phyloP scores from a whole-genome alignment of 306 rosid species.

The Cucumis cinereus region DNA sequence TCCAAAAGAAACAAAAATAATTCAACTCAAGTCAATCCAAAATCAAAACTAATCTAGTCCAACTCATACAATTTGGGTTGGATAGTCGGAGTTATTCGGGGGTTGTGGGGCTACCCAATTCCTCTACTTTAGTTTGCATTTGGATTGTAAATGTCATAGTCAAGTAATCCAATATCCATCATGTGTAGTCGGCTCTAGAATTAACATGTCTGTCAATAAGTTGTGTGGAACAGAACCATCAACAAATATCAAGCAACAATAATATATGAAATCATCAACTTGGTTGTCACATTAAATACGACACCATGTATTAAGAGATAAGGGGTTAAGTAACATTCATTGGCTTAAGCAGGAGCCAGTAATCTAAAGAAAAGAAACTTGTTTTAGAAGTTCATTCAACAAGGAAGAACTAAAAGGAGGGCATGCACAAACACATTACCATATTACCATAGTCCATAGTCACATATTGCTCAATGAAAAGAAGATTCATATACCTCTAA shows the following conservation, averaged over 20 bases:
- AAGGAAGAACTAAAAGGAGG: conserved; percentile 1
- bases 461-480: neutral
- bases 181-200: conserved; percentile 60
- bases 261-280: conserved; percentile 59
- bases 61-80: no score
- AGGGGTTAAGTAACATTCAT: neutral
- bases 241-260: conserved; percentile 64
- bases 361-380: neutral
- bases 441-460: neutral
- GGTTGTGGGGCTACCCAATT: no score
- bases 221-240: conserved; percentile 59
- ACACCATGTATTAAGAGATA: neutral
- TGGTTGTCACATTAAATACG: conserved; percentile 50
- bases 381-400: neutral
- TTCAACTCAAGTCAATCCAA: no score
- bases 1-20: no score
- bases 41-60: no score
- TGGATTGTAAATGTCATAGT: conserved; percentile 43
- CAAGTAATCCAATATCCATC: conserved; percentile 65
- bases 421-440: neutral
- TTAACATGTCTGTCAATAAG: conserved; percentile 58
- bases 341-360: neutral
- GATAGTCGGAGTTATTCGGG: no score
- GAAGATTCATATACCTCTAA: conserved; percentile 34
- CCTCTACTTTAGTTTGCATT: conserved; percentile 73